A percentile compares a stretch with the other conserved stretches of the same genome.
phyloP scores from a whole-genome alignment of 345 rosid species.

The Arabidopsis arenosa region DNA sequence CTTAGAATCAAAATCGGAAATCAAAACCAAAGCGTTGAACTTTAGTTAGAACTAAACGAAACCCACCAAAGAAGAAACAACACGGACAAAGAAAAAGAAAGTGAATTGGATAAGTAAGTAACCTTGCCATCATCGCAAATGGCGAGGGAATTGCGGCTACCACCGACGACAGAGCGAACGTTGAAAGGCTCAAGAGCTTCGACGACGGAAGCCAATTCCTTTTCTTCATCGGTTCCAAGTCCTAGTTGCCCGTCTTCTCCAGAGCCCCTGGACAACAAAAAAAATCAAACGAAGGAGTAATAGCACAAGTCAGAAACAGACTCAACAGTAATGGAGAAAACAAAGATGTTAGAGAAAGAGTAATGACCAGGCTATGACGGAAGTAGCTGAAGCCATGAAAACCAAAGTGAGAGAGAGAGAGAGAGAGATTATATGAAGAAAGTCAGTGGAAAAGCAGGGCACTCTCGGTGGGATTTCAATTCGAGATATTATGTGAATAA shows the following conservation, averaged over 20 bases:
- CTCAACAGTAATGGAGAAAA: conserved; percentile 1
- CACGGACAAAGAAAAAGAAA: not conserved
- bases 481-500: conserved; percentile 3
- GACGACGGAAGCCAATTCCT: conserved; percentile 75
- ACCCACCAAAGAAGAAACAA: conserved; percentile 8
- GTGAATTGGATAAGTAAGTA: conserved; percentile 27
- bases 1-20: not conserved
- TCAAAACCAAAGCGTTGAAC: not conserved
- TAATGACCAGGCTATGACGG: conserved; percentile 57
- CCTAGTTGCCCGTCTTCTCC: conserved; percentile 99
- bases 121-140: conserved; percentile 98
- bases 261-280: conserved; percentile 66
- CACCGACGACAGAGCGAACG: conserved; percentile 90
- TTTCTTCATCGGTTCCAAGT: conserved; percentile 79
- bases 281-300: not conserved
- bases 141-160: conserved; percentile 98
- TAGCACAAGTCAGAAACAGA: conserved; percentile 22
- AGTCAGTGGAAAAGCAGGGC: conserved; percentile 38
- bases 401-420: conserved; percentile 25
- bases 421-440: not conserved
- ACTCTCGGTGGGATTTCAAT: conserved; percentile 26
- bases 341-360: conserved; percentile 8
- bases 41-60: not conserved
- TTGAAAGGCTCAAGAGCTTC: conserved; percentile 66
- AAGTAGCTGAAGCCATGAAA: conserved; percentile 52